Base-by-base conservation (phyloP, 2,329 filamentous ascomycete species). In the Colletotrichum eremochloae region DNA sequence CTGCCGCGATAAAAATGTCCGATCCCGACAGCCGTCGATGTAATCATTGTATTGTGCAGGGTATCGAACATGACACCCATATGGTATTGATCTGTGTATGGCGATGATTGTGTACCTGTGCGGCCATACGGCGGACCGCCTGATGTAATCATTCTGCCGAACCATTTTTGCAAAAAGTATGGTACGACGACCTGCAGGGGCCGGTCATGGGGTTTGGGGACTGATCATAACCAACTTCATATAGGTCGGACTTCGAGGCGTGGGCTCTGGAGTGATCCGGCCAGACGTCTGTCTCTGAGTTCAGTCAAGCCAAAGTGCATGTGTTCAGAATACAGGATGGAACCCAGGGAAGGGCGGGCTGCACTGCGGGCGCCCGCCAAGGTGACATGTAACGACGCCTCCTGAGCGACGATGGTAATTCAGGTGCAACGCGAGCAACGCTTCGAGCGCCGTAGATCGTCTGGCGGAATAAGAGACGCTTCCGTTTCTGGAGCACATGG, bases 1-100 rank as follows among this genome's bases (percentile, higher is more conserved):
- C 36, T 29, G 24, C 62, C 29, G 63, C 20, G 8, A n/a, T 50
- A 62, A n/a, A 70, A 70, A 46, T 61, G 53, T 62, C 67, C 70
- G 70, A 72, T 61, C 33, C 53, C 53, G 58, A 46, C 58, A 42
- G 20, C 58, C 15, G 18, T 40, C 55, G 44, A 20, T 44, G 33
- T 24, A 24, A 62, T 57, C 66, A n/a, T 65, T 56, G 24, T 24
- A 24, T 24, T 24, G 24, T 24, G 24, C 24, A 24, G 24, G 1
- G 24, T 24, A 24, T 24, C 24, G 24, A 24, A 24, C 24, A 24
- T 24, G 24, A 24, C 24, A 24, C 24, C 24, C 24, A 24, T 24
- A 24, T 24, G 24, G 24, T 24, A 24, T 24, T 24, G 24, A 24
- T 24, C 24, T 24, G 24, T 24, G 24, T 24, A 24, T 24, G 24